Percentiles rank a stretch among this genome's conserved stretches.
Conservation (phyloP, 2,329 filamentous ascomycete species). For the Aspergillus ustus region DNA sequence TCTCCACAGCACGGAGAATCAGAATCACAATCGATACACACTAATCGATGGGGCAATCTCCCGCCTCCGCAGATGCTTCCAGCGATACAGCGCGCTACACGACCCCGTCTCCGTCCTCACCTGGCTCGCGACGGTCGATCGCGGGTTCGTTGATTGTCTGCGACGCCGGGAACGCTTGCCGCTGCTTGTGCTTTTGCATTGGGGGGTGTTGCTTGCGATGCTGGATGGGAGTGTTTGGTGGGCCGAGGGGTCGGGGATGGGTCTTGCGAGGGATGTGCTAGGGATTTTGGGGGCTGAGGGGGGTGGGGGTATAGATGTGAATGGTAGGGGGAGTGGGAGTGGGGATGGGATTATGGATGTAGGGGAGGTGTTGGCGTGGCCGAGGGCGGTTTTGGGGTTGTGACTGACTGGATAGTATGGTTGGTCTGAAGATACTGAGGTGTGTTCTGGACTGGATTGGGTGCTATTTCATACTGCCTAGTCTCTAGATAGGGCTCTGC, state of each 20-base stretch:
- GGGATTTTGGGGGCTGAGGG: background rate
- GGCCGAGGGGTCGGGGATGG: background rate
- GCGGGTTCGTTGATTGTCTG: background rate
- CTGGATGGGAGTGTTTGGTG: background rate
- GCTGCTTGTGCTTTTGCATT: background rate
- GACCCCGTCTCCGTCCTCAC: background rate
- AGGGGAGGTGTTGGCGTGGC: background rate
- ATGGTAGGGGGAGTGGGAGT: too few species aligned
- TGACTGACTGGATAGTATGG: background rate
- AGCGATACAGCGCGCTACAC: background rate
- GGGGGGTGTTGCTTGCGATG: background rate
- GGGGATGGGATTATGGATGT: background rate
- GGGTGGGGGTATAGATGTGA: background rate
- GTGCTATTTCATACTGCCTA: too few species aligned
- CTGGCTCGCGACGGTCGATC: background rate
- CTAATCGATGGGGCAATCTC: background rate
- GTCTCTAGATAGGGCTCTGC: too few species aligned
- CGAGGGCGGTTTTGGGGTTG: background rate
- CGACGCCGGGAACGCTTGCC: background rate
- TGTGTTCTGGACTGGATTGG: too few species aligned
- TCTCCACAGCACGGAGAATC: too few species aligned
- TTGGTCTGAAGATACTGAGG: too few species aligned
- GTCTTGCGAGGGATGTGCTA: background rate
- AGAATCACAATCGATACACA: fast-evolving
- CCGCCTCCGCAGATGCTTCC: background rate